Base-by-base conservation (phyloP, 2,329 filamentous ascomycete species). In the Aspergillus udagawae region DNA sequence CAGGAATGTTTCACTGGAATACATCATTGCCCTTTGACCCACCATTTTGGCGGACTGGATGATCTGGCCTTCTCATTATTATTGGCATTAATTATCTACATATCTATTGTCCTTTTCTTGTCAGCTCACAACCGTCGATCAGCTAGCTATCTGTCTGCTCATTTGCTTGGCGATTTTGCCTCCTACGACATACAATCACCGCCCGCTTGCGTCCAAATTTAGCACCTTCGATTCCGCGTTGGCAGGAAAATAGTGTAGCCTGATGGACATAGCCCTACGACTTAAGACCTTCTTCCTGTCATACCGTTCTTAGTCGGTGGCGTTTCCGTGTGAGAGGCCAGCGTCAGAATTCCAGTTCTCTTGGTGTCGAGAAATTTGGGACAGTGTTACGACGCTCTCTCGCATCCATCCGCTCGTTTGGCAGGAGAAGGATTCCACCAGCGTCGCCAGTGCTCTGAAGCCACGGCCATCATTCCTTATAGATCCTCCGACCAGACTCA, bases 201-300 rank as follows among this genome's bases (percentile, higher is more conserved):
- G 52, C 55, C 29, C 25, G 21, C 41, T 35, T 25, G n/a, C 32
- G 25, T 25, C 55, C 44, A 60, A 49, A 56, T 49, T 56, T 56
- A 58, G 57, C 54, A 57, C 42, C 14, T 38, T 17, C 32, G 38
- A 38, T 28, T 56, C 44, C 27, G 38, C 54, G 23, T 8, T 5
- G n/a, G n/a, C 32, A 35, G 49, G 53, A 54, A 49, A 66, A 66
- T 55, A 59, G 60, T 66, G 68, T 55, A 71, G 69, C 69, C 69
- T 69, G 65, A 62, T 63, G 61, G 63, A 60, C 62, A 63, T 60
- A 61, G 63, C 56, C 60, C 51, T 63, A 60, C 52, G 42, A 45
- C 38, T 42, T 48, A 56, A 21, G 48, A 52, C 51, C 48, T 53
- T 54, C 54, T 48, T 51, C 51, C 49, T 53, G 29, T 54, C 41